Evolutionary conservation across 495 filamentous ascomycete species (phyloP).

Genomic region (Lindgomyces ingoldianus): DNA sequence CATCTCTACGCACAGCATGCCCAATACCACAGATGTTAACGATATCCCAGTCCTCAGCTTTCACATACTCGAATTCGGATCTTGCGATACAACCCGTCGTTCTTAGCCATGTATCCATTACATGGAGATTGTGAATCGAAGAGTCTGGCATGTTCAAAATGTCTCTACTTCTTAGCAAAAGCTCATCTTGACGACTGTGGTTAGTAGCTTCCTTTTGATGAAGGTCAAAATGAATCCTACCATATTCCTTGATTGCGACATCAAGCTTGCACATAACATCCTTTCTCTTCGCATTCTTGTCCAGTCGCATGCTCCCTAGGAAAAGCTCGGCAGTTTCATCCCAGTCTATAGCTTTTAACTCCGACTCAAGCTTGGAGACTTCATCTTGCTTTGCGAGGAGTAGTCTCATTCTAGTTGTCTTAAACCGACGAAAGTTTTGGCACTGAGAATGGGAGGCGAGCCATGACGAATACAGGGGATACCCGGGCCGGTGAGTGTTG

Average conservation of each 20-base stretch:
- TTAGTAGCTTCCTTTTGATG: not conserved
- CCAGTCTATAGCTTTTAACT: not conserved
- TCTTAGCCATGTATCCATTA: not conserved
- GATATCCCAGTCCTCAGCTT: not conserved
- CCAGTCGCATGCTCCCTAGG: not conserved
- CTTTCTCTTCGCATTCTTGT: not conserved
- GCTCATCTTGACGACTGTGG: not conserved
- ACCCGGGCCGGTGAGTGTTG: constrained; percentile 1
- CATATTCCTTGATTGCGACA: not conserved
- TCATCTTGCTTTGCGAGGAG: constrained; percentile 19
- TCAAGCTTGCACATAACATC: not conserved
- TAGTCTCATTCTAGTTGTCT: constrained; percentile 4
- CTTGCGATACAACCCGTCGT: not conserved
- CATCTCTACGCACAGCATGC: not conserved
- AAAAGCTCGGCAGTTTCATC: not conserved
- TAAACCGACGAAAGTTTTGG: constrained; percentile 27
- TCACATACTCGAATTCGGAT: not conserved
- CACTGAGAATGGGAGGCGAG: constrained; percentile 13
- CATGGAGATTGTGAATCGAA: not conserved
- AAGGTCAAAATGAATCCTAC: not conserved
- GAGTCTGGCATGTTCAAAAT: not conserved
- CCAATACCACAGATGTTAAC: not conserved
- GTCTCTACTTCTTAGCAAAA: not conserved
- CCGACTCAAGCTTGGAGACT: not conserved
- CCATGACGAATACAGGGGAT: constrained; percentile 12